Percentiles rank a stretch among this genome's conserved stretches.
These are phyloP conservation scores for Nemania serpens DNA, from an alignment of 2,329 filamentous ascomycete species.

Conservation along the genomic window DNA sequence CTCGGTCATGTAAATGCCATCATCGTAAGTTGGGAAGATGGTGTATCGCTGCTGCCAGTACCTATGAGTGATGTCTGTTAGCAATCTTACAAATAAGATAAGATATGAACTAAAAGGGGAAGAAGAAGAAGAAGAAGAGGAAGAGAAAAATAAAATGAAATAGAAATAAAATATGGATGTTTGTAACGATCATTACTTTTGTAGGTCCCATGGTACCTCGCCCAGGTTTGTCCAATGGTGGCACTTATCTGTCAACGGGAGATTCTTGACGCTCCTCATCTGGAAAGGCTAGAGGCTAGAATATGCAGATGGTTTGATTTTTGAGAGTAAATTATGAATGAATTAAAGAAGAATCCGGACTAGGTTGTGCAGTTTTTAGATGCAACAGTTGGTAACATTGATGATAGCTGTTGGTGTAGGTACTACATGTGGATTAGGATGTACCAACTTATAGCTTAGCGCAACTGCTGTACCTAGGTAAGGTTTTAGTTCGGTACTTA, in stretches of 20 bases:
- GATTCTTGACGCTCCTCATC: conserved; percentile 50
- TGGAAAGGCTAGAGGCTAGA: conserved; percentile 13
- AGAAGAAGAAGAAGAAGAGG: neutral
- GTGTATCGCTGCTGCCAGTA: conserved; percentile 90
- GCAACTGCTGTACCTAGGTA: no score
- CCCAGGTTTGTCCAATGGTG: conserved; percentile 73
- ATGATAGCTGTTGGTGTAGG: no score
- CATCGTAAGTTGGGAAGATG: conserved; percentile 85
- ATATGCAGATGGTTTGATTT: neutral
- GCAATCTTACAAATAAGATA: neutral
- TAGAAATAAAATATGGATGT: neutral
- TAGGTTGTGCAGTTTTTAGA: neutral
- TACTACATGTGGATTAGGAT: no score
- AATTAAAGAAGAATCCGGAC: neutral
- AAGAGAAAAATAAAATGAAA: neutral
- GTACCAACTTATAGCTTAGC: no score
- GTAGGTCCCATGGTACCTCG: conserved; percentile 81
- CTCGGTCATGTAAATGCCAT: conserved; percentile 88
- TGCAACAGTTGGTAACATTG: no score
- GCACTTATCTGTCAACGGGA: conserved; percentile 65
- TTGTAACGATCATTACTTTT: conserved; percentile 64
- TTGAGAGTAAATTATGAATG: neutral
- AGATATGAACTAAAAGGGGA: neutral
- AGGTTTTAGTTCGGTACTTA: no score
- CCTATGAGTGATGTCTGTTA: conserved; percentile 51